Evolutionary conservation across 768 basidiomycete species (phyloP), one percentile per base, ranked within the genome.

Genomic region (Boletus vinaceobasis): DNA sequence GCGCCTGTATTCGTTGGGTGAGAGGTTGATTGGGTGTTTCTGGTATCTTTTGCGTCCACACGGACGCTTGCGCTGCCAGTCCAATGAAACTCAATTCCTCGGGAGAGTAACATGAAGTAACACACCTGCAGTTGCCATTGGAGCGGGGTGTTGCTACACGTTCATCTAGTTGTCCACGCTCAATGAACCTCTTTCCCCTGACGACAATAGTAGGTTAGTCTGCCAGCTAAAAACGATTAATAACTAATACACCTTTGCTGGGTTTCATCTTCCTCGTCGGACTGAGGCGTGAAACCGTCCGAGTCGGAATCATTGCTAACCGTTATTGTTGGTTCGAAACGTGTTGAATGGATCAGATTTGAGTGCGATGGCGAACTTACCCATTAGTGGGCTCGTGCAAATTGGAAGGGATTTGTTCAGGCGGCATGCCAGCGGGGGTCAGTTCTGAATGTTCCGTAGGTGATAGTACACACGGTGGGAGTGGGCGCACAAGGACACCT

Each of bases 231-330:
- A 6, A 46, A 3, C 19, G 6, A 17, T 7, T 5, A 4, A 9
- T 9, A 29, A 17, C 10, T 21, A 13, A 57, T 50, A n/a, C 7
- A 61, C 60, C 0, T 7, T 21, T 21, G 6, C 45, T 26, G 26
- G 4, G 21, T 2, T 13, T 29, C 29, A 8, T 4, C 23, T 23
- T 23, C 23, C 23, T 8, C 5, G 29, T 35, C 14, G 14, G 43
- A 47, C 9, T 23, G 8, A 32, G 58, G 52, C 2, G 1, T 0
- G 37, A 26, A 54, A 36, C 2, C 1, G 9, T 23, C 49, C 5
- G 37, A 40, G 17, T 35, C 53, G 17, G 43, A 43, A 1, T 27
- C 55, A 2, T 15, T 14, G n/a, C 56, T 66, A 42, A 45, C 15
- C 10, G 14, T 8, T 9, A 23, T 15, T 8, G 17, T 29, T 37